Evolutionary conservation across 2,329 filamentous ascomycete genomes (phyloP), one percentile per base, ranked within the genome.

Genomic region (Colletotrichum sp.): DNA sequence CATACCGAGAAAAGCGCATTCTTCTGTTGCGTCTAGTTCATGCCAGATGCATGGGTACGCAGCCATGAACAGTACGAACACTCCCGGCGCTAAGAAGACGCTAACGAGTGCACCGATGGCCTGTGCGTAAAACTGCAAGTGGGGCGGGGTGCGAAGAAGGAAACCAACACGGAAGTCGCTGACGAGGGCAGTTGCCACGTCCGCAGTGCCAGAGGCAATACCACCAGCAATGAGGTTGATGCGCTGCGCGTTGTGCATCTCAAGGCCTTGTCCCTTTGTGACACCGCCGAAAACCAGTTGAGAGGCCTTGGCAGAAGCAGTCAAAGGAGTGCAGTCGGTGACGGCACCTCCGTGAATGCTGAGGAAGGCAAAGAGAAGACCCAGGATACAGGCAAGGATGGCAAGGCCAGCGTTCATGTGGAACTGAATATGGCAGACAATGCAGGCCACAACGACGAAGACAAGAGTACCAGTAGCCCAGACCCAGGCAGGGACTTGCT

Each of bases 31-130:
- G 6, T 48, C 84, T 5, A 61, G 22, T 74, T 80, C 78, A 9
- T 89, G 85, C 80, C 91, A 88, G 78, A 94, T 92, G 81, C 93
- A 94, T 1, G 92, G 93, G 82, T 94, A 94, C 1, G 93, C 93
- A 7, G 89, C 88, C 77, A 91, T 89, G 85, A 94, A 94, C 60
- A 94, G 89, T 39, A 93, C 89, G 80, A 94, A 94, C 78, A 94
- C 88, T 12, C 90, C 92, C 1, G 92, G 92, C 0, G 92, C 91
- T 15, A 94, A 84, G 85, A 93, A 93, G 78, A 93, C 87, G n/a
- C 92, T 89, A 64, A 93, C 88, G 36, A 93, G 82, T 4, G 90
- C 90, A 32, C 92, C 92, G 16, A 93, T 83, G 57, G 87, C 88
- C 82, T 94, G 93, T 0, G 92, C 92, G 78, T 92, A 87, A 87